These are phyloP conservation scores for Taiozyma sp. DNA, from an alignment of 1,139 yeast species.

Conservation along the genomic window DNA sequence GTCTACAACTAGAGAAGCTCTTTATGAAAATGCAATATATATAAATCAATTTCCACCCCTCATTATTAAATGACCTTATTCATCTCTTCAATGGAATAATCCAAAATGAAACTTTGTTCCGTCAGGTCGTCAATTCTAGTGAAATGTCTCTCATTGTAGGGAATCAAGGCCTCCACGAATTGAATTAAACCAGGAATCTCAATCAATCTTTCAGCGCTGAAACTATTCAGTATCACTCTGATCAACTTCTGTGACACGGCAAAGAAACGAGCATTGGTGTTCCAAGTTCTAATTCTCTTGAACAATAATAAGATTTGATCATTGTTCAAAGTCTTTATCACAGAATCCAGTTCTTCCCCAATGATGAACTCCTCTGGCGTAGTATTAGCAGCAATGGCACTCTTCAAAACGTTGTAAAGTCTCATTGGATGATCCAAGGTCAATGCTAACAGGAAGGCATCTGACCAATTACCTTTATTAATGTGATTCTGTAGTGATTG, in stretches of 20 bases:
- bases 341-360: conserved; percentile 57
- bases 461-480: conserved; percentile 71
- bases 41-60: not conserved
- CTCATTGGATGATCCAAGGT: conserved; percentile 86
- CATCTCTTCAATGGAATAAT: conserved; percentile 81
- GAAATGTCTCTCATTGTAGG: conserved; percentile 86
- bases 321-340: conserved; percentile 52
- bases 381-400: conserved; percentile 36
- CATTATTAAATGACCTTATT: conserved; percentile 31
- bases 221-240: conserved; percentile 54
- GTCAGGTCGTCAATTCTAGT: conserved; percentile 70
- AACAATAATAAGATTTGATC: conserved; percentile 60
- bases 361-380: conserved; percentile 39
- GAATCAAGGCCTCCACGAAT: conserved; percentile 68
- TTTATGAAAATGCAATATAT: not conserved
- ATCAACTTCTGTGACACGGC: conserved; percentile 76
- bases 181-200: conserved; percentile 65
- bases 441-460: conserved; percentile 83
- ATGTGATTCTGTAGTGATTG: conserved; percentile 78
- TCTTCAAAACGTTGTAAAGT: conserved; percentile 63
- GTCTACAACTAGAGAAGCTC: not conserved
- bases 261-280: conserved; percentile 79
- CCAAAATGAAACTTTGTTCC: conserved; percentile 82
- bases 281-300: conserved; percentile 89
- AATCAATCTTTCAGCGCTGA: conserved; percentile 49